A percentile compares a stretch with the other conserved stretches of the same genome.
These are phyloP conservation scores for Metroxylon sagu DNA, from an alignment of 176 grass and related monocot genomes.

Conservation along the genomic window DNA sequence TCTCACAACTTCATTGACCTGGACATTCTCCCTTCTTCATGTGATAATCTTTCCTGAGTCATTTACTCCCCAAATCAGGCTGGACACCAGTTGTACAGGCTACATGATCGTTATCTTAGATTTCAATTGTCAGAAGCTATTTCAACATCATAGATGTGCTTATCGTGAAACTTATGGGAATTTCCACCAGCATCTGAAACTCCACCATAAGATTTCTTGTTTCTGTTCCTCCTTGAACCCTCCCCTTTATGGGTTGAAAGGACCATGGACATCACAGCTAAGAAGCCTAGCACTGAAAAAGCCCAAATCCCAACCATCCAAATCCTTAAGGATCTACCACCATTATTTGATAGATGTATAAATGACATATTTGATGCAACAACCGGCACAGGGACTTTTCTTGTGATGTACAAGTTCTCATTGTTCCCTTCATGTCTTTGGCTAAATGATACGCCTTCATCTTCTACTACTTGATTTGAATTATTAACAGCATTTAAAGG, in stretches of 20 bases:
- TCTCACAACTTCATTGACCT: too few relatives aligned
- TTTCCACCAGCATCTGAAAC: neutral
- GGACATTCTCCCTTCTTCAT: too few relatives aligned
- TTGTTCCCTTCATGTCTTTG: constrained; percentile 17
- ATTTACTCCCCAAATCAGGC: too few relatives aligned
- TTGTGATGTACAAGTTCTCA: constrained; percentile 16
- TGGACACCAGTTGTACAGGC: too few relatives aligned
- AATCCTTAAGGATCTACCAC: constrained; percentile 33
- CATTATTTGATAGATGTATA: constrained; percentile 30
- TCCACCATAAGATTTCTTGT: constrained; percentile 20
- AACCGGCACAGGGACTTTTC: constrained; percentile 10
- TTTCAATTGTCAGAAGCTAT: too few relatives aligned
- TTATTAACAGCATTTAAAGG: constrained; percentile 17
- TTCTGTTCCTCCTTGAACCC: constrained; percentile 54
- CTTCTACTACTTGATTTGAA: constrained; percentile 9
- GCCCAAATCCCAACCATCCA: constrained; percentile 68
- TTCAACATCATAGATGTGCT: too few relatives aligned
- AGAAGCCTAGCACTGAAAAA: constrained; percentile 48
- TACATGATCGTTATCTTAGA: too few relatives aligned
- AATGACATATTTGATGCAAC: constrained; percentile 5
- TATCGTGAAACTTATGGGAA: neutral
- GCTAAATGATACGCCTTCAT: neutral
- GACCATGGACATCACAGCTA: constrained; percentile 51
- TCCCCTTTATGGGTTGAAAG: constrained; percentile 48
- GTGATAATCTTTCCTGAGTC: too few relatives aligned